These are phyloP conservation scores for Aotearoamyces nothofagi DNA, from an alignment of 2,329 filamentous ascomycete genomes.

Conservation along the genomic window DNA sequence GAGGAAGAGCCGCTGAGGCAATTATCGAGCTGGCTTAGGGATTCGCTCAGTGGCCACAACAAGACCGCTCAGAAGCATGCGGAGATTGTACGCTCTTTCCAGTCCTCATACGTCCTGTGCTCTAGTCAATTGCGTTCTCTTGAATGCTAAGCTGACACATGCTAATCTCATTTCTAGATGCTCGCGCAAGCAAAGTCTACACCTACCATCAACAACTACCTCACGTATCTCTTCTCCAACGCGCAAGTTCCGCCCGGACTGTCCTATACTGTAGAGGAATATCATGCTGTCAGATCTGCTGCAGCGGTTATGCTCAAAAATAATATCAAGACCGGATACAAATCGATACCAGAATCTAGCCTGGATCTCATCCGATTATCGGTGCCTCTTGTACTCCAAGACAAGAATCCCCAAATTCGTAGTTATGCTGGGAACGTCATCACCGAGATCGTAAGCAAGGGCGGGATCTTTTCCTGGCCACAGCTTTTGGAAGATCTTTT, in stretches of 20 bases:
- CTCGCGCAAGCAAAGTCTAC: slow-evolving; percentile 76
- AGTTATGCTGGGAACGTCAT: slow-evolving; percentile 87
- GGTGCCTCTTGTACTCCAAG: slow-evolving; percentile 65
- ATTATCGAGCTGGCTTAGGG: slow-evolving; percentile 75
- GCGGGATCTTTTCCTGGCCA: slow-evolving; percentile 81
- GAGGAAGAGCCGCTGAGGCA: slow-evolving; percentile 75
- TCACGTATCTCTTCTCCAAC: slow-evolving; percentile 78
- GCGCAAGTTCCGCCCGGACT: slow-evolving; percentile 44
- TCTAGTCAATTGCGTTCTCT: too few relatives aligned
- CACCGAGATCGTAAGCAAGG: slow-evolving; percentile 74
- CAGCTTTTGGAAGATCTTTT: slow-evolving; percentile 76
- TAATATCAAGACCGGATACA: slow-evolving; percentile 64
- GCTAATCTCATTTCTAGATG: slow-evolving; percentile 73
- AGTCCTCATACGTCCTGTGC: too few relatives aligned
- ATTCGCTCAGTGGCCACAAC: slow-evolving; percentile 79
- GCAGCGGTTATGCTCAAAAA: slow-evolving; percentile 95
- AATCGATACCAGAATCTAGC: slow-evolving; percentile 58
- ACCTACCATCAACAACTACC: slow-evolving; percentile 94
- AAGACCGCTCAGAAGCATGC: slow-evolving; percentile 74
- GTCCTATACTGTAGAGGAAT: slow-evolving; percentile 41
- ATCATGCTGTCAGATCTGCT: slow-evolving; percentile 68
- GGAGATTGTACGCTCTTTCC: slow-evolving; percentile 51
- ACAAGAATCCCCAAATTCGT: slow-evolving; percentile 68
- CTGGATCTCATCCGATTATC: slow-evolving; percentile 66
- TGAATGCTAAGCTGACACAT: too few relatives aligned